These are phyloP conservation scores for Tuber calosporum DNA, from an alignment of 495 filamentous ascomycete species.

Conservation along the genomic window DNA sequence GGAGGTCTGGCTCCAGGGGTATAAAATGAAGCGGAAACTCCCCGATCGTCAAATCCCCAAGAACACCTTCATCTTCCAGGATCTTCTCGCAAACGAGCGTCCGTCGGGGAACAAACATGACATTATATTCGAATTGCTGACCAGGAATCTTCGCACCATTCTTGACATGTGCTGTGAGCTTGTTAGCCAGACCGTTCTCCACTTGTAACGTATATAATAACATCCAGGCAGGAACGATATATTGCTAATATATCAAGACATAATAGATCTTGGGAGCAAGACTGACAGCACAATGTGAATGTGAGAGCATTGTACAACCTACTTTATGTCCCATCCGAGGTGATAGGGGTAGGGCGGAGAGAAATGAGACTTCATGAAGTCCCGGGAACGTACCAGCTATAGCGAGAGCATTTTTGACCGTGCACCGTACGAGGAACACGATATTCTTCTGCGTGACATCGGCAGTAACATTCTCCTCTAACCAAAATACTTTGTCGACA, in stretches of 20 bases:
- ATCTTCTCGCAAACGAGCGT: conserved; percentile 87
- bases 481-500: conserved; percentile 88
- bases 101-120: conserved; percentile 87
- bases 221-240: conserved; percentile 21
- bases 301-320: conserved; percentile 55
- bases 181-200: conserved; percentile 16
- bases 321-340: conserved; percentile 51
- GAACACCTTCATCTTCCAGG: conserved; percentile 83
- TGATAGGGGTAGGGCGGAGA: not conserved
- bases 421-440: conserved; percentile 81
- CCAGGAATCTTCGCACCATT: conserved; percentile 65
- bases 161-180: conserved; percentile 74
- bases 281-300: conserved; percentile 60
- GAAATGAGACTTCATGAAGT: not conserved
- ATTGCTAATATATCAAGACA: conserved; percentile 17
- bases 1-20: conserved; percentile 79
- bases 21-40: conserved; percentile 85
- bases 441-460: conserved; percentile 92
- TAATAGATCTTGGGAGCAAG: conserved; percentile 59
- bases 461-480: conserved; percentile 83
- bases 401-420: conserved; percentile 65
- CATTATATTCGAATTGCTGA: conserved; percentile 73
- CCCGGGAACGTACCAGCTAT: conserved; percentile 71
- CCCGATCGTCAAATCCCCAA: conserved; percentile 81
- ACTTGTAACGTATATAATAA: conserved; percentile 34